phyloP scores from a whole-genome alignment of 1,139 yeast genomes.

The Geotrichum restrictum region DNA sequence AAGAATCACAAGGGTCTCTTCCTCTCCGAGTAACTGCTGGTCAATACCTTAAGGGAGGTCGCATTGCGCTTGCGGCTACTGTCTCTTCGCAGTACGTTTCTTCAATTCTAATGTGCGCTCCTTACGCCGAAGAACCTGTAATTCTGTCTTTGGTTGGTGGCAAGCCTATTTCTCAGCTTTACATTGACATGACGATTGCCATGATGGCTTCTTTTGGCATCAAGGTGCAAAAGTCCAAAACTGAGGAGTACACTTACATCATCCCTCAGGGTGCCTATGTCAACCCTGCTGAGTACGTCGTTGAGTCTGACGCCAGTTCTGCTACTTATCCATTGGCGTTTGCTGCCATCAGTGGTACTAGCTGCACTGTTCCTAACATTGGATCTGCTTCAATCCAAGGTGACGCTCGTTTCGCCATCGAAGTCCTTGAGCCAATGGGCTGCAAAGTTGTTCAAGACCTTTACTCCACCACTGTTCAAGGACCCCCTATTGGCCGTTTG shows the following conservation, averaged over 20 bases:
- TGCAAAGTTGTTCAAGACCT: constrained; percentile 80
- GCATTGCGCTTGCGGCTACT: constrained; percentile 91
- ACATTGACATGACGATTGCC: constrained; percentile 93
- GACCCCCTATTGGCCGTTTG: constrained; percentile 69
- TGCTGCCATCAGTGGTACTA: constrained; percentile 95
- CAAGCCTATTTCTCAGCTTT: constrained; percentile 90
- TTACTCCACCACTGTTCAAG: constrained; percentile 84
- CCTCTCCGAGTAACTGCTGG: constrained; percentile 75
- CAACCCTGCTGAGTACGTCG: constrained; percentile 79
- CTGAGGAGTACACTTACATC: constrained; percentile 78
- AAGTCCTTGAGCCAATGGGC: constrained; percentile 92
- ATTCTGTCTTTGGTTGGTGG: constrained; percentile 90
- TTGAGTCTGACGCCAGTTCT: constrained; percentile 98
- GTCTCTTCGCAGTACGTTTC: constrained; percentile 97
- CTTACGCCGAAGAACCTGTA: constrained; percentile 85
- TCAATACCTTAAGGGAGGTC: constrained; percentile 77
- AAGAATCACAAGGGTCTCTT: constrained; percentile 74
- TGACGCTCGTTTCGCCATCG: constrained; percentile 93
- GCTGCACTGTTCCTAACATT: constrained; percentile 89
- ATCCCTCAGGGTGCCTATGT: constrained; percentile 79
- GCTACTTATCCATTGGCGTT: constrained; percentile 97
- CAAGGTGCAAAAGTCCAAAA: constrained; percentile 62
- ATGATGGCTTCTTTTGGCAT: constrained; percentile 94
- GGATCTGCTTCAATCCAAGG: constrained; percentile 93
- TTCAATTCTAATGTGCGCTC: constrained; percentile 95